Conservation (phyloP, 306 rosid species). For the Fagus sylvatica region DNA sequence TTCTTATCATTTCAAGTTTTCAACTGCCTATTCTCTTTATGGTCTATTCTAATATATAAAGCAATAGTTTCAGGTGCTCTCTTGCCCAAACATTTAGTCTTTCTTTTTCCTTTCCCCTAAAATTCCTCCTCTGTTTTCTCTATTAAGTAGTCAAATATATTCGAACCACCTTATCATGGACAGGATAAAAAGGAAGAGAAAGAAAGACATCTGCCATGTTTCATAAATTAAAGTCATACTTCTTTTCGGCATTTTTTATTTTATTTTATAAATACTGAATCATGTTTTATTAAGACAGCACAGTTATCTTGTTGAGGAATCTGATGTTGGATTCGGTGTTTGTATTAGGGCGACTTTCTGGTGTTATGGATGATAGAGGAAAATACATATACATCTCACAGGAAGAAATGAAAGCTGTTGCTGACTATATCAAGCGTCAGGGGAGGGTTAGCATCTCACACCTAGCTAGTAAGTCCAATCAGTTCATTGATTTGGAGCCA, state of each 20-base stretch:
- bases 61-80: no score
- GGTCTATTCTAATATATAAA: no score
- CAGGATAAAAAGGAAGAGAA: background rate
- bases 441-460: slow-evolving; percentile 96
- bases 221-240: background rate
- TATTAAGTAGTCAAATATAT: background rate
- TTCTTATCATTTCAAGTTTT: no score
- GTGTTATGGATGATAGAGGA: slow-evolving; percentile 98
- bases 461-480: slow-evolving; percentile 94
- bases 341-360: slow-evolving; percentile 79
- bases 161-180: background rate
- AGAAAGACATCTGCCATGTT: background rate
- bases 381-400: slow-evolving; percentile 86
- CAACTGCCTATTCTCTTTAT: no score
- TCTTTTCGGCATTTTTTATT: background rate
- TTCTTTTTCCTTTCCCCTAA: background rate
- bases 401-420: slow-evolving; percentile 97
- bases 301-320: background rate
- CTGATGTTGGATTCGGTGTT: slow-evolving; percentile 19
- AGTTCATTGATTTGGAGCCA: slow-evolving; percentile 96
- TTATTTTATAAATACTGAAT: background rate
- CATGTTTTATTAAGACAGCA: background rate
- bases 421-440: slow-evolving; percentile 79
- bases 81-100: no score
- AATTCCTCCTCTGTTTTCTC: background rate